Conservation (phyloP, 1,284 basidiomycete genomes). For the Malassezia caprae region DNA sequence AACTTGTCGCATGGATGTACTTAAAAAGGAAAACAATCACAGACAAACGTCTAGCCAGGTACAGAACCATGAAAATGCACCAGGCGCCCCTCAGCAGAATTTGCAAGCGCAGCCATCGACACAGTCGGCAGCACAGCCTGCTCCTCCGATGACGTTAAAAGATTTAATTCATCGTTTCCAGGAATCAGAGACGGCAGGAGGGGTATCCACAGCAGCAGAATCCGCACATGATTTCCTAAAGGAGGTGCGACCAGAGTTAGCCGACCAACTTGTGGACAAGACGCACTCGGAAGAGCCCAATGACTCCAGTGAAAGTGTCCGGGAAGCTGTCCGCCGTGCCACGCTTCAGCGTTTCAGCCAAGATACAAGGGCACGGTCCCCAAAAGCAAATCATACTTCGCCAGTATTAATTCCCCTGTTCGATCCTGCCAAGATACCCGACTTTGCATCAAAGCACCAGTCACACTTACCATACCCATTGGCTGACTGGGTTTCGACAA, state of each 20-base stretch:
- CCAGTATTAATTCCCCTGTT: constrained; percentile 7
- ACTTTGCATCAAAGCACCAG: background rate
- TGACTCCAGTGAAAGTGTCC: background rate
- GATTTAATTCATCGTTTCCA: background rate
- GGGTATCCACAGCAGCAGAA: background rate
- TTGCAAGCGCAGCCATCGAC: background rate
- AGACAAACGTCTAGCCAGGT: background rate
- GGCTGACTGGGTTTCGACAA: background rate
- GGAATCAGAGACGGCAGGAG: background rate
- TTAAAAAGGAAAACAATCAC: constrained; percentile 42
- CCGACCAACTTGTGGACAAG: background rate
- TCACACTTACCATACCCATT: constrained; percentile 1
- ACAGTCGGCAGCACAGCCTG: background rate
- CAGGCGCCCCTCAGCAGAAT: background rate
- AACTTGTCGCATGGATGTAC: constrained; percentile 83
- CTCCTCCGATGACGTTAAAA: background rate
- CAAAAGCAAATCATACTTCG: background rate
- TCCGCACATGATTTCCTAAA: background rate
- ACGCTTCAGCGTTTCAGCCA: background rate
- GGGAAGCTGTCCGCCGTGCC: constrained; percentile 4
- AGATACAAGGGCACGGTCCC: no score
- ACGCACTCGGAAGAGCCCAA: background rate
- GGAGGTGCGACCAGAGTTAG: background rate
- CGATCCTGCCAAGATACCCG: constrained; percentile 4
- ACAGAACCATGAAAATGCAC: background rate